A percentile compares a stretch with the other conserved stretches of the same genome.
Evolutionary conservation across 2,329 filamentous ascomycete genomes (phyloP).

Genomic region (Sporothrix sp.): DNA sequence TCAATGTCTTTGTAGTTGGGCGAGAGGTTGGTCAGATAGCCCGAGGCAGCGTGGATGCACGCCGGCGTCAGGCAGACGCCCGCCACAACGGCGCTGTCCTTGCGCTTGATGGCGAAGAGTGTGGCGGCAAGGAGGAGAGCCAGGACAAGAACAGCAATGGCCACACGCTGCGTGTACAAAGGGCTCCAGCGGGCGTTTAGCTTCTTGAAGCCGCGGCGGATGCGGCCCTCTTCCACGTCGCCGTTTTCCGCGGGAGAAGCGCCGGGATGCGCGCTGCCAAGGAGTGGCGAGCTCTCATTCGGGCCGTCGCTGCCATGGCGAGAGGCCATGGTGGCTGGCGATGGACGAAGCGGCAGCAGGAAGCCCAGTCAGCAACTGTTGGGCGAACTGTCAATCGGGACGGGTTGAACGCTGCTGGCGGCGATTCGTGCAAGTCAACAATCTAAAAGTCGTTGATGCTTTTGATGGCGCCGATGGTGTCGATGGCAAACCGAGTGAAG

Average conservation of each 20-base stretch:
- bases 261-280: background rate
- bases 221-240: background rate
- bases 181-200: background rate
- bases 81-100: conserved; percentile 4
- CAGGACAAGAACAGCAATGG: background rate
- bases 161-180: background rate
- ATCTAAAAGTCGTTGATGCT: no score
- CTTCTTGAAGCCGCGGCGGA: conserved; percentile 4
- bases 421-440: background rate
- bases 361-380: background rate
- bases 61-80: conserved; percentile 46
- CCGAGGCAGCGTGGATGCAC: conserved; percentile 54
- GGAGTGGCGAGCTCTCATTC: conserved; percentile 7
- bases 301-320: background rate
- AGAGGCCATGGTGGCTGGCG: conserved; percentile 1
- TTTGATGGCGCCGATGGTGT: background rate
- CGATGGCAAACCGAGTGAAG: background rate
- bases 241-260: background rate
- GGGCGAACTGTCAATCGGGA: background rate
- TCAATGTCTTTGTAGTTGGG: conserved; percentile 52
- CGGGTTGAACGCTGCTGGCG: background rate
- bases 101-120: background rate
- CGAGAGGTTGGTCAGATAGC: conserved; percentile 52
- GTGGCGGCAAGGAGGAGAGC: conserved; percentile 7
- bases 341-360: background rate